phyloP scores from a whole-genome alignment of 2,329 filamentous ascomycete species.

The Neodidymelliopsis sp. region DNA sequence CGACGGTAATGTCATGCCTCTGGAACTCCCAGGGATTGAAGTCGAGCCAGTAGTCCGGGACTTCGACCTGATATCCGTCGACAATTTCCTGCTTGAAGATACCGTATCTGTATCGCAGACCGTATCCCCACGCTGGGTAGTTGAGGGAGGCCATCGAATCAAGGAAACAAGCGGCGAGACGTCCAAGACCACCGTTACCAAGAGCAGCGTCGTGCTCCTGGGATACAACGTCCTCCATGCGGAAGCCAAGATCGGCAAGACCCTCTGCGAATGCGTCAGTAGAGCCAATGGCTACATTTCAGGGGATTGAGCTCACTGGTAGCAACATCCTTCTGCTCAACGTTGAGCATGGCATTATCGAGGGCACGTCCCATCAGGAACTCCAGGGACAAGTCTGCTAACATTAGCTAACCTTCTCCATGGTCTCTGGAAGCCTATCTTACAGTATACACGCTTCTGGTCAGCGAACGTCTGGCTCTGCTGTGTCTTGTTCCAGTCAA shows the following conservation, averaged over 20 bases:
- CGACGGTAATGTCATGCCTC: slow-evolving; percentile 91
- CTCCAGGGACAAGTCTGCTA: slow-evolving; percentile 83
- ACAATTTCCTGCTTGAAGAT: slow-evolving; percentile 99
- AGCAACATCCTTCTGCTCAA: slow-evolving; percentile 84
- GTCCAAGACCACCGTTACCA: slow-evolving; percentile 93
- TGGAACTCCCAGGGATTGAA: slow-evolving; percentile 99
- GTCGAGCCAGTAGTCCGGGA: slow-evolving; percentile 98
- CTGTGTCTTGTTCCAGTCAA: slow-evolving; percentile 98
- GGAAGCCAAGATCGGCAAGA: slow-evolving; percentile 88
- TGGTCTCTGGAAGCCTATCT: slow-evolving; percentile 25
- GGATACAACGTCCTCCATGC: slow-evolving; percentile 91
- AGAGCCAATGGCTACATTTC: not conserved
- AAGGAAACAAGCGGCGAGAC: slow-evolving; percentile 94
- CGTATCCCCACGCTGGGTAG: slow-evolving; percentile 97
- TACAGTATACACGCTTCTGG: slow-evolving; percentile 91
- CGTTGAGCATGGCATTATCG: slow-evolving; percentile 98
- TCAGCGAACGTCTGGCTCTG: slow-evolving; percentile 92
- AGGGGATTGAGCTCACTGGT: slow-evolving; percentile 63
- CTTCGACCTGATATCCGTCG: slow-evolving; percentile 96
- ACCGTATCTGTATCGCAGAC: slow-evolving; percentile 86
- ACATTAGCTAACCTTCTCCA: slow-evolving; percentile 19
- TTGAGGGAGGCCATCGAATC: slow-evolving; percentile 95
- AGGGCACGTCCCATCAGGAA: slow-evolving; percentile 96
- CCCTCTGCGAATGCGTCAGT: slow-evolving; percentile 67
- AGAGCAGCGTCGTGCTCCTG: slow-evolving; percentile 97